Evolutionary conservation across 2,329 filamentous ascomycete species (phyloP), one percentile per base, ranked within the genome.

Genomic region (Teratosphaeria epicoccoides): DNA sequence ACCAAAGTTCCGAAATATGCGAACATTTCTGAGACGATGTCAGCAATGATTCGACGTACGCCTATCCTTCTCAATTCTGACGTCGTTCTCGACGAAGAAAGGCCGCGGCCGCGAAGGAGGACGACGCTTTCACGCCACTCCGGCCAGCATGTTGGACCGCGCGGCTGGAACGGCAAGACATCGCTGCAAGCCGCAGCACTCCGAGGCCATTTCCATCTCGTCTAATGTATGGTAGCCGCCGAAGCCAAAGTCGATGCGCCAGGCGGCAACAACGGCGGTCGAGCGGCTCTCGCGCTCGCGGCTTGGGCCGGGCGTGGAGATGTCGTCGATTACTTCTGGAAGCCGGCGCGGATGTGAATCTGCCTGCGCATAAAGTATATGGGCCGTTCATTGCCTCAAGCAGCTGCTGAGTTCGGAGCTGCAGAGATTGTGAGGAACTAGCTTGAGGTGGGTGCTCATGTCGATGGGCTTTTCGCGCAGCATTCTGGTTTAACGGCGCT

Each of bases 151-250:
- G 24, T 12, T 24, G 25, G 17, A 6, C 56, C 60, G 0, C 46
- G 20, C 6, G 60, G 60, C 43, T 62, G 57, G 52, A 61, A 62
- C 44, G 60, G 59, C 17, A 55, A 54, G 46, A 62, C 60, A 2
- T 57, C 59, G 23, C 54, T 61, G 2, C 59, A 62, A 52, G 59
- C 55, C 14, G 60, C 57, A 9, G 44, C 54, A 5, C 25, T 52
- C 3, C 11, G 43, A 33, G 59, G 59, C 17, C 57, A 58, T 43
- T n/a, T 56, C 10, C 25, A 29, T 12, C 49, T 59, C 9, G 57
- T 61, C 14, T 37, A 56, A 3, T 23, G 43, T 5, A 55, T 63
- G 1, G 49, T 63, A 2, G 26, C 44, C 9, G 49, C 50, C 14
- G 60, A 59, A 4, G 53, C 54, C 12, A 22, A 33, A 2, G 47